Evolutionary conservation across 441 rosid genomes (phyloP), one percentile per base, ranked within the genome.

Genomic region (Gossypium trilobum): DNA sequence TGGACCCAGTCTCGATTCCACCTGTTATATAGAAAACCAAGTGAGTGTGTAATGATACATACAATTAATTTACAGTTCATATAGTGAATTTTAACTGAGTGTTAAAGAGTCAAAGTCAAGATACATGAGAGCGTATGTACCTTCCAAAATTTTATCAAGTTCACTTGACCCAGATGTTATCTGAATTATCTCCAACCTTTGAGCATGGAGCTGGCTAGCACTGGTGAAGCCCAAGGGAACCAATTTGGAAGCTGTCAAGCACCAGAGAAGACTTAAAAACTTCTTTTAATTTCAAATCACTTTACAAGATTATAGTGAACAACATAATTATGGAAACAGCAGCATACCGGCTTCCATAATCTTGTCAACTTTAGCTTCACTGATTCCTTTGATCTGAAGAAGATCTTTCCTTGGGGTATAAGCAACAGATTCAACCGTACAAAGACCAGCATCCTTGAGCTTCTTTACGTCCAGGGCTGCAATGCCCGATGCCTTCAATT

Each of bases 1-100:
- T 94, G 71, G 99, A 94, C 62, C 99, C 99, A 0, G 97, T 94
- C 85, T 94, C 97, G 61, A 94, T 86, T 22, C 99, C 99, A 54
- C 97, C 96, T 92, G 82, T 73, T 68, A 48, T 42, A 46, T 3
- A 67, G 3, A 39, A 31, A 44, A 48, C 8, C 61, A 72, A 55
- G 3, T 78, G 33, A 86, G 79, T 50, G 48, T 33, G 54, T 0
- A 44, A 25, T 17, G 14, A 50, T 4, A 66, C 9, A 46, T 16
- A 54, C 22, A 42, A 70, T 11, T 8, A 39, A 23, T 55, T 14
- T 17, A 4, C 13, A 23, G 65, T 42, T 48, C 33, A 46, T 56
- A 33, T 83, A 91, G 55, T 91, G 91, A 52, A 52, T 52, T 70
- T 68, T 2, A 16, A 17, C 17, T 8, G 65, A 55, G 5, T 44